Evolutionary conservation across 2,329 filamentous ascomycete species (phyloP).

Genomic region (Sporothrix pseudoabietina): DNA sequence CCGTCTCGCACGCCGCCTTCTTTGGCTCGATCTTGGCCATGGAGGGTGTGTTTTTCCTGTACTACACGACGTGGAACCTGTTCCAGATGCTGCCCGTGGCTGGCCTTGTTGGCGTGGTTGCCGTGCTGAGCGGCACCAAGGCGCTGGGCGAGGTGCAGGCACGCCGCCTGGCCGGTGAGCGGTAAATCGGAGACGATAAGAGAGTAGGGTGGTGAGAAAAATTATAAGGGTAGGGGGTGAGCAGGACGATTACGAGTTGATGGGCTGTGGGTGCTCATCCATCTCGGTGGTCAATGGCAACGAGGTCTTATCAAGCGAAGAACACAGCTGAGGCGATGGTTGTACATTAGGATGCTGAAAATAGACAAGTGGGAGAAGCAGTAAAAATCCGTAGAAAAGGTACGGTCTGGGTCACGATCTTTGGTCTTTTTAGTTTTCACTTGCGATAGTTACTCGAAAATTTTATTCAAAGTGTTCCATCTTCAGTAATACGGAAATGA

Average conservation of each 20-base stretch:
- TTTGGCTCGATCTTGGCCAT: conserved; percentile 84
- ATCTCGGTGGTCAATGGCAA: neutral
- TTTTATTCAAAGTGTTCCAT: neutral
- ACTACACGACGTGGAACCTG: conserved; percentile 89
- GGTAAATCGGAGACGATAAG: conserved; percentile 42
- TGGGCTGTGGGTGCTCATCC: no score
- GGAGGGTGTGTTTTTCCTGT: conserved; percentile 91
- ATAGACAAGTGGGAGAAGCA: conserved; percentile 3
- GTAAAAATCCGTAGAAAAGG: neutral
- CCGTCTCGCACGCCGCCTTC: conserved; percentile 80
- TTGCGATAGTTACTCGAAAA: neutral
- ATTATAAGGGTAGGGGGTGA: neutral
- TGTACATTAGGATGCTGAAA: conserved; percentile 14
- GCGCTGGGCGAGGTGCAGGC: conserved; percentile 92
- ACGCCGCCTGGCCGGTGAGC: conserved; percentile 74
- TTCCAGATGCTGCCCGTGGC: conserved; percentile 84
- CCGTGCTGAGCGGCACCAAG: conserved; percentile 84
- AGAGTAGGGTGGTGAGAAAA: neutral
- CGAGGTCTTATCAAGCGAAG: neutral
- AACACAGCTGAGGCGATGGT: neutral
- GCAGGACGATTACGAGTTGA: neutral
- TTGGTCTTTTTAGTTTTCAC: neutral
- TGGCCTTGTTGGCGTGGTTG: conserved; percentile 65
- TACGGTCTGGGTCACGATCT: neutral
- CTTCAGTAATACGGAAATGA: neutral